Conservation (phyloP, 169 alveolate species). For the Theileria luwenshuni region DNA sequence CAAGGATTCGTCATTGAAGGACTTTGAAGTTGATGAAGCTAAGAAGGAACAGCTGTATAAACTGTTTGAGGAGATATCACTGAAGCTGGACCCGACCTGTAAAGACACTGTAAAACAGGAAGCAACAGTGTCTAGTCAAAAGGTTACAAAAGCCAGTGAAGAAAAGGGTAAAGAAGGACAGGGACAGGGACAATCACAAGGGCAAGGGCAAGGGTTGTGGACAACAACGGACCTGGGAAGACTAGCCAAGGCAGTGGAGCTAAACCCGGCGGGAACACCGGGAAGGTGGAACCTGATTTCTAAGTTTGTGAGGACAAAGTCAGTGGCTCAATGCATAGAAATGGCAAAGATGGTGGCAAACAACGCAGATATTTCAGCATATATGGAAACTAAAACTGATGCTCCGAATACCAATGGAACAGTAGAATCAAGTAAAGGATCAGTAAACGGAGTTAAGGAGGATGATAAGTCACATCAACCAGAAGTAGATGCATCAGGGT, state of each 20-base stretch:
- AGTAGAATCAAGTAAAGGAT: too few relatives aligned
- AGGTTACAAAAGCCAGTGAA: too few relatives aligned
- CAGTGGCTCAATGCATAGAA: slow-evolving; percentile 84
- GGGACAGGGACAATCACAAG: slow-evolving; percentile 2
- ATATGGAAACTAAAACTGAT: not conserved
- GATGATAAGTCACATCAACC: not conserved
- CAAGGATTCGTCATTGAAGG: not conserved
- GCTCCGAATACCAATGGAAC: slow-evolving; percentile 18
- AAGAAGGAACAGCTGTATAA: not conserved
- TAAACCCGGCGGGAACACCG: slow-evolving; percentile 88
- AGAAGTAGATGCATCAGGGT: not conserved
- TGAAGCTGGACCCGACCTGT: not conserved
- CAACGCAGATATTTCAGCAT: not conserved
- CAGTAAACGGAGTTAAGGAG: slow-evolving; percentile 19
- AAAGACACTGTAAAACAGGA: not conserved
- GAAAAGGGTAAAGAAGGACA: slow-evolving; percentile 6
- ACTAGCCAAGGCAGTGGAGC: slow-evolving; percentile 86
- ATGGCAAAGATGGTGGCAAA: slow-evolving; percentile 72
- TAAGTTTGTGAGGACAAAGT: slow-evolving; percentile 83
- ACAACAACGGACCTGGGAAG: slow-evolving; percentile 84
- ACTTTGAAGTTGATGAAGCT: not conserved
- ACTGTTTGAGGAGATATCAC: slow-evolving; percentile 2
- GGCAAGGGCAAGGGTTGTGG: slow-evolving; percentile 80
- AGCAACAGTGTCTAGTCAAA: too few relatives aligned
- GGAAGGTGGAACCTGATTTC: slow-evolving; percentile 90